Conservation (phyloP, 2,329 filamentous ascomycete species). For the Eutypa lata region DNA sequence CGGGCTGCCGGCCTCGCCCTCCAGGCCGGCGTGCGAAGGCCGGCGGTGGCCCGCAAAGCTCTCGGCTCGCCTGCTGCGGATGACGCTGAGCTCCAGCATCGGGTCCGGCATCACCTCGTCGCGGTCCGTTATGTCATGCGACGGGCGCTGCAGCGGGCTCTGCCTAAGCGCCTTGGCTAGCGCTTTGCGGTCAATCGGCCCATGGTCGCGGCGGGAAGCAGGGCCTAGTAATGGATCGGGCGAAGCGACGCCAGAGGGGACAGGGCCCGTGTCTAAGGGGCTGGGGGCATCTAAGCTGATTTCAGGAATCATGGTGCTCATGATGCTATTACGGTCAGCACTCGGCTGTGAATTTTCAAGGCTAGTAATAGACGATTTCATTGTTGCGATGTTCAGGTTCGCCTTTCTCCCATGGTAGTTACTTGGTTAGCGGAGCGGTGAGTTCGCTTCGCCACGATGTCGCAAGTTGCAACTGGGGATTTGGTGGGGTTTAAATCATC, state of each 20-base stretch:
- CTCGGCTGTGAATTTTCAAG: too few relatives aligned
- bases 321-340: too few relatives aligned
- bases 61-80: conserved; percentile 10
- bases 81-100: conserved; percentile 14
- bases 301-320: not conserved
- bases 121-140: conserved; percentile 12
- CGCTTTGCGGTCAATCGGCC: conserved; percentile 10
- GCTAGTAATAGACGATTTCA: too few relatives aligned
- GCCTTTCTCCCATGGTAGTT: too few relatives aligned
- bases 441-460: too few relatives aligned
- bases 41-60: conserved; percentile 5
- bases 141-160: conserved; percentile 3
- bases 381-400: too few relatives aligned
- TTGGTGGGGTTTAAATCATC: too few relatives aligned
- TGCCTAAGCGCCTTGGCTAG: conserved; percentile 11
- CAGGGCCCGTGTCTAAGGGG: conserved; percentile 6
- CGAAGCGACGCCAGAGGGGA: conserved; percentile 16
- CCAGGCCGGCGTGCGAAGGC: not conserved
- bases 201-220: not conserved
- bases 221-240: conserved; percentile 13
- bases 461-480: too few relatives aligned
- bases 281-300: not conserved
- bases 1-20: conserved; percentile 11
- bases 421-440: too few relatives aligned
- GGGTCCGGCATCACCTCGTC: conserved; percentile 13